Base-by-base conservation (phyloP, 257 asterid genomes). In the Rubia yunnanensis region DNA sequence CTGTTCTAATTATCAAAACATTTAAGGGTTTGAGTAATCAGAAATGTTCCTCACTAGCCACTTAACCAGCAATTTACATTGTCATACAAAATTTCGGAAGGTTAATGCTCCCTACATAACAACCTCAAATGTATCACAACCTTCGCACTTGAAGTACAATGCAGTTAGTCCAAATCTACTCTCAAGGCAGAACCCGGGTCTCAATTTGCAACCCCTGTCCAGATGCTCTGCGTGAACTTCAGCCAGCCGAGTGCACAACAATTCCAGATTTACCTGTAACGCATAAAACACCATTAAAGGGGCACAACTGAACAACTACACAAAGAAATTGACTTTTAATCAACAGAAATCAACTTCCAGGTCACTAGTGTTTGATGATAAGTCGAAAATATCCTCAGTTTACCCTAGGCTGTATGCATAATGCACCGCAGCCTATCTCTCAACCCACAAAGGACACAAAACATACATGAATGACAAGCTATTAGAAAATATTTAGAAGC, bases 171-270 rank as follows among this genome's bases (percentile, higher is more conserved):
- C 85, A 70, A 87, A 94, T 71, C 74, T 86, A 38, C 85, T 78
- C 80, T 94, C 96, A 0, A 73, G 30, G 69, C 83, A 75, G 83
- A 94, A 94, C 70, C 84, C 82, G 0, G 97, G 91, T 61, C 63
- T 81, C 81, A 85, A 69, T 76, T 79, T 83, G 87, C 99, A 90
- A 24, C 95, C 99, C 68, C 78, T 77, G 62, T 86, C 91, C 32
- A 85, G 83, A 82, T 94, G 99, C 66, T 90, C 95, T 13, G 83
- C 24, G 39, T 88, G 97, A 66, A 87, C 95, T 74, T 90, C 96
- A 52, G 85, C 95, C 74, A 90, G 84, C 82, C 88, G 82, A 66
- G 31, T 66, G 31, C 77, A 72, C 65, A 90, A 74, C 28, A 71
- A 66, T 60, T 85, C 86, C 79, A 90, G 67, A 76, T 86, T 83